Conservation (phyloP, 768 basidiomycete species). For the Serendipita vermifera region DNA sequence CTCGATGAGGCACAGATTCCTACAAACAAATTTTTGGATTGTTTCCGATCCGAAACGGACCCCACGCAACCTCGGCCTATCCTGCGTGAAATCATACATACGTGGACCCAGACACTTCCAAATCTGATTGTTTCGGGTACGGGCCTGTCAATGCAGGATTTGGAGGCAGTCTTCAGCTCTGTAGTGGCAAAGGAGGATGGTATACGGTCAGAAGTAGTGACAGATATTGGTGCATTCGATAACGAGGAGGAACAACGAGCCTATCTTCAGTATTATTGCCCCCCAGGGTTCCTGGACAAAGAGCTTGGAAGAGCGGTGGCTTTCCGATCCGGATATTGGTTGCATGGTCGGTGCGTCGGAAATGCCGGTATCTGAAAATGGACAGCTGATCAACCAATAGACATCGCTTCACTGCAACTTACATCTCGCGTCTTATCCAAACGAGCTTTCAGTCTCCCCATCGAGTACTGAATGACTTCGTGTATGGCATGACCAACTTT, state of each 20-base stretch:
- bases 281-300: background rate
- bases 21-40: background rate
- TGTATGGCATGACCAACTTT: background rate
- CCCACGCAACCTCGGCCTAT: background rate
- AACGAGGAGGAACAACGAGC: background rate
- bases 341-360: background rate
- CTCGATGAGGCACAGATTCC: background rate
- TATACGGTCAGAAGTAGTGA: background rate
- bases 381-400: background rate
- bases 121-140: background rate
- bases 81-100: background rate
- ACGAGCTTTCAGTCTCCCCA: background rate
- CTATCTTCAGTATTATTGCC: background rate
- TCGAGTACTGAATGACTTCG: background rate
- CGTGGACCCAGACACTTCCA: background rate
- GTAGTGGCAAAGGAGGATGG: background rate
- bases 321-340: background rate
- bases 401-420: background rate
- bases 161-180: background rate
- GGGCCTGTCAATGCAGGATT: background rate
- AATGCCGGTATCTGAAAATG: background rate
- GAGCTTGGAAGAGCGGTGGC: background rate
- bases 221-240: background rate
- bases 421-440: background rate
- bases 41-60: background rate